Percentiles rank a stretch among this genome's conserved stretches.
Evolutionary conservation across 345 rosid species (phyloP).

Genomic region (Toxicodendron radicans): DNA sequence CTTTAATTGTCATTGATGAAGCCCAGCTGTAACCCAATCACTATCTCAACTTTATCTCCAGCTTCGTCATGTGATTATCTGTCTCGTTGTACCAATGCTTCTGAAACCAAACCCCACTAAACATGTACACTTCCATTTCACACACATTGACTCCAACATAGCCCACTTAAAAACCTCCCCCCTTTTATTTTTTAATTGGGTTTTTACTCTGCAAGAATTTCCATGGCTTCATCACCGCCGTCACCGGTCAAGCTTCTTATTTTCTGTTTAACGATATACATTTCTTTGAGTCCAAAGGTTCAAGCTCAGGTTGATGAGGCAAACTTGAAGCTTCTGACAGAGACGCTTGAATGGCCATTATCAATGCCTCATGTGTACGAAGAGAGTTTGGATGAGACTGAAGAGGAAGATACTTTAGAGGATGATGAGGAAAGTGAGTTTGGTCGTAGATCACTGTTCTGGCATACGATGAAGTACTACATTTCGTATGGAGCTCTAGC

Average conservation of each 20-base stretch:
- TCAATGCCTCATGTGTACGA: slow-evolving; percentile 29
- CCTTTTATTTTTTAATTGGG: background rate
- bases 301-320: slow-evolving; percentile 36
- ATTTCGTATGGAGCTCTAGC: slow-evolving; percentile 90
- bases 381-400: slow-evolving; percentile 22
- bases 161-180: too few relatives aligned
- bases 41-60: slow-evolving; percentile 15
- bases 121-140: background rate
- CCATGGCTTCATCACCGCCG: slow-evolving; percentile 26
- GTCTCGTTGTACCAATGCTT: background rate
- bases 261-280: slow-evolving; percentile 11
- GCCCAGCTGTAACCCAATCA: slow-evolving; percentile 59
- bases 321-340: slow-evolving; percentile 34
- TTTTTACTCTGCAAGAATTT: background rate
- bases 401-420: slow-evolving; percentile 14
- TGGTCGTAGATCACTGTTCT: slow-evolving; percentile 69
- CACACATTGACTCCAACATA: background rate
- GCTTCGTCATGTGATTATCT: slow-evolving; percentile 28
- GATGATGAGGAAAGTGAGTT: slow-evolving; percentile 25
- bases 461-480: slow-evolving; percentile 62
- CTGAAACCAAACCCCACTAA: background rate
- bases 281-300: slow-evolving; percentile 5
- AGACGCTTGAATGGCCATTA: slow-evolving; percentile 60
- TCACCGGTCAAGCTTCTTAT: slow-evolving; percentile 21
- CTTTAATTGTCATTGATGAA: slow-evolving; percentile 43